Conservation (phyloP, 768 basidiomycete species). For the Kwoniella europaea region DNA sequence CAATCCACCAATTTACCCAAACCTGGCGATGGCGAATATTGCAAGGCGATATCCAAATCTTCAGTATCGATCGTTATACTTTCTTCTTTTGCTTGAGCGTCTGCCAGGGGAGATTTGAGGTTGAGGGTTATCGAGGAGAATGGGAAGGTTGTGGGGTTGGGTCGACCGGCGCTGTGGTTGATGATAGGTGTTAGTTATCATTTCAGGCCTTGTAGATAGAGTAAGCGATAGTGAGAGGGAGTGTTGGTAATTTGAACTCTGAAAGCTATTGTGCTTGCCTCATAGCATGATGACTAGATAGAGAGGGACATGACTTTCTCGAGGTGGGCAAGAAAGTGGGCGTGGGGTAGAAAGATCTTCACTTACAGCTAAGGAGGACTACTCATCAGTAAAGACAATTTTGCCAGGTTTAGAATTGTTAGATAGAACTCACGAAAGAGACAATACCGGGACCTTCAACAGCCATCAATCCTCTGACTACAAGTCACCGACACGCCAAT, state of each 20-base stretch:
- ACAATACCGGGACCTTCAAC: constrained; percentile 74
- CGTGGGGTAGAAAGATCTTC: too few relatives aligned
- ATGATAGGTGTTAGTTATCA: neutral
- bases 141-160: constrained; percentile 87
- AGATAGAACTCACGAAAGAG: constrained; percentile 48
- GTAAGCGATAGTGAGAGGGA: too few relatives aligned
- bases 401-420: too few relatives aligned
- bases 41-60: constrained; percentile 71
- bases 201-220: neutral
- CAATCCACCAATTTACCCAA: constrained; percentile 62
- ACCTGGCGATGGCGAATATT: constrained; percentile 74
- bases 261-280: too few relatives aligned
- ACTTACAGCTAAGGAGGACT: constrained; percentile 20
- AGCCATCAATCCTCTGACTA: constrained; percentile 71
- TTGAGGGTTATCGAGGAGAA: constrained; percentile 74
- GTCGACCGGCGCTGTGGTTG: constrained; percentile 72
- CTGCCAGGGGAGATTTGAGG: constrained; percentile 55
- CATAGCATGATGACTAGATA: too few relatives aligned
- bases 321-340: constrained; percentile 6
- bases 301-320: too few relatives aligned
- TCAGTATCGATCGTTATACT: constrained; percentile 66
- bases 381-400: neutral
- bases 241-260: too few relatives aligned
- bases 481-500: neutral
- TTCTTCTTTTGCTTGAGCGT: constrained; percentile 62